A percentile compares a stretch with the other conserved stretches of the same genome.
Evolutionary conservation across 2,329 filamentous ascomycete genomes (phyloP).

Genomic region (Verticillium alfalfae): DNA sequence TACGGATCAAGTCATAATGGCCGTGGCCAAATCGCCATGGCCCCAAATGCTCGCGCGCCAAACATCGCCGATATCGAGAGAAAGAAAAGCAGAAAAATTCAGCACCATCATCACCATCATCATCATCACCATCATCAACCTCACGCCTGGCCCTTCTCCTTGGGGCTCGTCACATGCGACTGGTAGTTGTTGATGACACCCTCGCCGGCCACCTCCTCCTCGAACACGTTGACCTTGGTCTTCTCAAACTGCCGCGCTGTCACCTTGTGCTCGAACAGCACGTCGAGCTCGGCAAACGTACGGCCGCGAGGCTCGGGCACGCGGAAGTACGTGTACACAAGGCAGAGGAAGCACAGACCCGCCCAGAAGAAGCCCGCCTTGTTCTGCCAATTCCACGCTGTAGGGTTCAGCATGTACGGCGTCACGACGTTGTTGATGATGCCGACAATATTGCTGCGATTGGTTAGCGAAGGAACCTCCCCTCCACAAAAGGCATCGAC

Average conservation of each 20-base stretch:
- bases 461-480: background rate
- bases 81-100: background rate
- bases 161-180: slow-evolving; percentile 25
- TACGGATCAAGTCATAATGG: no score
- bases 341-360: slow-evolving; percentile 72
- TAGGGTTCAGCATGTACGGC: slow-evolving; percentile 89
- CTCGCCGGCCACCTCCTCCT: slow-evolving; percentile 38
- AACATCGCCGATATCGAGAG: background rate
- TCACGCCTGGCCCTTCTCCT: slow-evolving; percentile 15
- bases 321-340: slow-evolving; percentile 76
- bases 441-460: slow-evolving; percentile 63
- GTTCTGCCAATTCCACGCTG: slow-evolving; percentile 82
- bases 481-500: background rate
- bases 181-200: slow-evolving; percentile 44
- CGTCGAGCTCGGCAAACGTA: slow-evolving; percentile 79
- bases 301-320: slow-evolving; percentile 75
- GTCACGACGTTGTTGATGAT: slow-evolving; percentile 80
- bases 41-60: background rate
- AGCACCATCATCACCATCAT: background rate
- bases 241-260: slow-evolving; percentile 67
- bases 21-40: background rate
- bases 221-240: slow-evolving; percentile 52
- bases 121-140: background rate
- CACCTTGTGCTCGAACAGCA: slow-evolving; percentile 72
- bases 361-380: slow-evolving; percentile 83